Evolutionary conservation across 2,329 filamentous ascomycete genomes (phyloP).

Genomic region (Pestalotiopsis sp.): DNA sequence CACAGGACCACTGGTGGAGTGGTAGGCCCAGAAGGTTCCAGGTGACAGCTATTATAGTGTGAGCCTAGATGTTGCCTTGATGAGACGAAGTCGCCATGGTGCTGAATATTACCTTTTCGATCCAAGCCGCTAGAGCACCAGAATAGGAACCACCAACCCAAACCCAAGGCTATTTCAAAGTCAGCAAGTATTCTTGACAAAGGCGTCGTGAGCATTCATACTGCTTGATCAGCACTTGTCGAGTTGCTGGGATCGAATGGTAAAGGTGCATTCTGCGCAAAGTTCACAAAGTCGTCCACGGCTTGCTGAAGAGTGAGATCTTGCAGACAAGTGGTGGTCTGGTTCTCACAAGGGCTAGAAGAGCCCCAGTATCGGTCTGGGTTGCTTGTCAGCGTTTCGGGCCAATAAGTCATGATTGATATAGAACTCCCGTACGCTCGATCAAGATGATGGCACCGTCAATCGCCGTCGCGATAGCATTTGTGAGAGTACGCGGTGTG

Average conservation of each 20-base stretch:
- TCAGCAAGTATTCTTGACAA: not conserved
- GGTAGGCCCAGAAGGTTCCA: conserved; percentile 63
- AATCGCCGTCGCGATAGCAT: conserved; percentile 52
- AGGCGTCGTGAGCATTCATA: conserved; percentile 15
- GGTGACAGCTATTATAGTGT: conserved; percentile 38
- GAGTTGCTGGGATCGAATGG: conserved; percentile 52
- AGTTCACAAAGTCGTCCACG: conserved; percentile 55
- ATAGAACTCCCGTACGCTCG: conserved; percentile 44
- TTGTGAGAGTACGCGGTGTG: conserved; percentile 50
- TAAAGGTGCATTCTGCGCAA: conserved; percentile 54
- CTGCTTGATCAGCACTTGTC: conserved; percentile 52
- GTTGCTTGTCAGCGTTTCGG: not conserved
- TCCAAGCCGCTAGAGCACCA: conserved; percentile 59
- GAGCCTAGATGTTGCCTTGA: not conserved
- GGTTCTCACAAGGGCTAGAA: conserved; percentile 53
- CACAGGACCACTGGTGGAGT: conserved; percentile 58
- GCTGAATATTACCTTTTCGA: conserved; percentile 37
- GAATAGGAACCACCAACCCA: conserved; percentile 59
- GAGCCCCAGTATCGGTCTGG: conserved; percentile 60
- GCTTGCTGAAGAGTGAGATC: conserved; percentile 56
- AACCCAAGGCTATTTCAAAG: conserved; percentile 52
- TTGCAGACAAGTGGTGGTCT: conserved; percentile 55
- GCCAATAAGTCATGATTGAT: not conserved
- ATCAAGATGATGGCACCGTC: conserved; percentile 56
- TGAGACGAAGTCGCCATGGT: not conserved